Evolutionary conservation across 2,329 filamentous ascomycete genomes (phyloP), one percentile per base, ranked within the genome.

Genomic region (Monilinia vaccinii-corymbosi): DNA sequence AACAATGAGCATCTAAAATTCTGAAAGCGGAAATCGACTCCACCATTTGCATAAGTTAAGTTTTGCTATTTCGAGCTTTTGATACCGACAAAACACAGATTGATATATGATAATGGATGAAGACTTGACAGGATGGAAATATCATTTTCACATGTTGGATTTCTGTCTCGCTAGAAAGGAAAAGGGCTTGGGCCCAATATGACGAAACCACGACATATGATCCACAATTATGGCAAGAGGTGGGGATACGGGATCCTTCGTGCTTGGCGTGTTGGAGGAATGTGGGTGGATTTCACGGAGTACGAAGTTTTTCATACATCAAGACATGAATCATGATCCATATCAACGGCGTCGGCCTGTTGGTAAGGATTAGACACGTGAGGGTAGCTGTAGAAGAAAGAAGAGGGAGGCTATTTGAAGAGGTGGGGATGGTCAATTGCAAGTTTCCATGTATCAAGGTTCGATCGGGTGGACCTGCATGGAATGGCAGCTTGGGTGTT

Each of bases 391-490:
- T 25, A 44, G 5, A 25, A n/a, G 28, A 31, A 56, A 32, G 25
- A 56, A 47, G 31, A 48, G 21, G 36, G 31, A 48, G 21, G 36
- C 14, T 18, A 36, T 28, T n/a, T 40, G 36, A 25, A n/a, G 13
- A 36, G 5, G 5, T 28, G 42, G 47, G 42, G 10, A 48, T 40
- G 32, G n/a, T 31, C 25, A 13, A n/a, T n/a, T n/a, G n/a, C n/a
- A n/a, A 31, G 28, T 18, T 18, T 18, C n/a, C 16, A 58, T 50
- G 46, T 28, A 51, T 21, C 32, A 51, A 36, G 23, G n/a, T 40
- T 51, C 21, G 40, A 47, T 60, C 38, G 49, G 40, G 55, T 53
- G 57, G 57, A 60, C 57, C 57, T 60, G 49, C 49, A 60, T 57
- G 4, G 5, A 25, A 32, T 32, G 46, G 56, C 23, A 34, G 16